These are phyloP conservation scores for Tetrapyrgos nigripes DNA, from an alignment of 1,284 basidiomycete genomes.

Conservation along the genomic window DNA sequence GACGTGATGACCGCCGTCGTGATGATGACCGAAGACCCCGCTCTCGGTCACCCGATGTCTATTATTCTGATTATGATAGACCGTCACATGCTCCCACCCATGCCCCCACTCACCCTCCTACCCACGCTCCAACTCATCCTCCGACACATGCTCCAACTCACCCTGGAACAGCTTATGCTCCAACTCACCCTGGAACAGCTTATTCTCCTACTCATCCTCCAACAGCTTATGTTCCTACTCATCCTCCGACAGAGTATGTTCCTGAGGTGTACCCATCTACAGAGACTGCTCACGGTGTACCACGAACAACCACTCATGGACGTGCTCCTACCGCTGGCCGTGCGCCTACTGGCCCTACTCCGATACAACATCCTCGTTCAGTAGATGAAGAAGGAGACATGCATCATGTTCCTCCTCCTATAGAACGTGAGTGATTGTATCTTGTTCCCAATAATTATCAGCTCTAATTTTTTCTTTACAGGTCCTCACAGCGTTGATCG, in stretches of 20 bases:
- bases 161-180: neutral
- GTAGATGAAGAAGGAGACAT: neutral
- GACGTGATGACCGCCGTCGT: neutral
- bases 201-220: neutral
- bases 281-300: neutral
- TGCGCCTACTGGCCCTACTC: neutral
- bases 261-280: neutral
- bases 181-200: neutral
- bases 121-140: neutral
- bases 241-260: neutral
- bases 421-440: conserved; percentile 1
- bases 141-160: conserved; percentile 1
- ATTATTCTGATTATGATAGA: conserved; percentile 1
- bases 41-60: neutral
- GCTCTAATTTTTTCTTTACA: neutral
- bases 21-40: neutral
- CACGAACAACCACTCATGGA: neutral
- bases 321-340: conserved; percentile 1
- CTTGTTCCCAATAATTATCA: neutral
- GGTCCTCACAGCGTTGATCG: neutral
- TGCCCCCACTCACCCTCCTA: conserved; percentile 6
- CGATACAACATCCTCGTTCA: neutral
- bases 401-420: neutral
- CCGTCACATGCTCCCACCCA: no score
- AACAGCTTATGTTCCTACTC: neutral